Conservation (phyloP, 2,329 filamentous ascomycete genomes). For the Helotiales sp. region DNA sequence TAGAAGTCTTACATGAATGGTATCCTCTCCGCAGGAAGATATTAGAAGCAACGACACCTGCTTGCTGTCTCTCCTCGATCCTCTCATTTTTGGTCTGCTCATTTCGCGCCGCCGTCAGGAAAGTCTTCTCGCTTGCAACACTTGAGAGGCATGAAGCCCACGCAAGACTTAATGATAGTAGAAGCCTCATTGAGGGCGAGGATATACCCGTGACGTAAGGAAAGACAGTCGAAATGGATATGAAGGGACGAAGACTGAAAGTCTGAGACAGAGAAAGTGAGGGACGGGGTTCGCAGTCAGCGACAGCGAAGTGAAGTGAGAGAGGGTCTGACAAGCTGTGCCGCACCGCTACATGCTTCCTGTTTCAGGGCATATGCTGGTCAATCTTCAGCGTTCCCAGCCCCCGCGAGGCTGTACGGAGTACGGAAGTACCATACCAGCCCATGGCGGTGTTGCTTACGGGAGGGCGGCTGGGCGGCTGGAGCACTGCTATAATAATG, state of each 20-base stretch:
- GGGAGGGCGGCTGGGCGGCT: constrained; percentile 5
- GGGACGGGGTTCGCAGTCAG: background rate
- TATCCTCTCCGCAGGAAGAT: constrained; percentile 19
- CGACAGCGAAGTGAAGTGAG: background rate
- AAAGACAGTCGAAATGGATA: constrained; percentile 3
- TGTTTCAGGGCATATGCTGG: constrained; percentile 12
- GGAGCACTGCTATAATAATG: background rate
- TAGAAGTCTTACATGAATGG: constrained; percentile 16
- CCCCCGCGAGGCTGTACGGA: no score
- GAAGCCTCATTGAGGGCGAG: constrained; percentile 10
- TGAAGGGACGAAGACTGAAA: background rate
- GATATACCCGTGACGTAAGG: constrained; percentile 1
- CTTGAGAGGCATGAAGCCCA: constrained; percentile 9
- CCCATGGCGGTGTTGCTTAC: background rate
- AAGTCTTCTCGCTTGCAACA: background rate
- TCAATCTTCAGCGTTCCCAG: constrained; percentile 10
- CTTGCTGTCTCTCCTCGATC: constrained; percentile 15
- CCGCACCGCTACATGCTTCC: constrained; percentile 2
- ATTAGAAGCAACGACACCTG: constrained; percentile 8
- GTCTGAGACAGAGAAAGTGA: background rate
- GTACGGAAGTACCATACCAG: background rate
- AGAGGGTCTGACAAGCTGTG: background rate
- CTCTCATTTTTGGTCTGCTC: constrained; percentile 3
- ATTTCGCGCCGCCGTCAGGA: background rate
- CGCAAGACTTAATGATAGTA: constrained; percentile 4